Conservation (phyloP, 768 basidiomycete species). For the Dendrothele bispora region DNA sequence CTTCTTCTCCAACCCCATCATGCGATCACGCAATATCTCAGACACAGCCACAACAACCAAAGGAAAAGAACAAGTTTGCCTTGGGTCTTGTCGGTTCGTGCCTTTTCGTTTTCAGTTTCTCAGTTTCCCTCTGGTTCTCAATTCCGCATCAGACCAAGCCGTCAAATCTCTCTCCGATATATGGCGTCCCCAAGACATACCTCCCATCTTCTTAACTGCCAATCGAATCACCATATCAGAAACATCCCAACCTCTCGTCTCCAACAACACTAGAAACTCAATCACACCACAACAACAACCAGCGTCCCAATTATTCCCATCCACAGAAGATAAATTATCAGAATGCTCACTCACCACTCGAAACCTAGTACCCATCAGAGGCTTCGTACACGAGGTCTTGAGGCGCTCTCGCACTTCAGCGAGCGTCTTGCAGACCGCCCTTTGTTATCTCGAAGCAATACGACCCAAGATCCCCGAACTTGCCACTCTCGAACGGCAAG, state of each 20-base stretch:
- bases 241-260: constrained; percentile 50
- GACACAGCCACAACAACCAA: constrained; percentile 2
- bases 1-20: constrained; percentile 33
- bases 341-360: constrained; percentile 14
- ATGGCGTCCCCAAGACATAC: constrained; percentile 79
- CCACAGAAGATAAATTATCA: background rate
- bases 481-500: constrained; percentile 46
- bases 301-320: background rate
- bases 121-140: constrained; percentile 7
- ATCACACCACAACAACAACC: background rate
- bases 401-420: constrained; percentile 84
- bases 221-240: constrained; percentile 28
- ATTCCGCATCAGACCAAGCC: constrained; percentile 64
- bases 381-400: constrained; percentile 87
- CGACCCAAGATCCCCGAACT: constrained; percentile 69
- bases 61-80: constrained; percentile 62
- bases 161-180: constrained; percentile 76
- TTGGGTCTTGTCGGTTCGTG: constrained; percentile 71
- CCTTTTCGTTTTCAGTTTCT: constrained; percentile 5
- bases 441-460: constrained; percentile 87
- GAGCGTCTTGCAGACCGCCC: constrained; percentile 80
- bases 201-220: constrained; percentile 48
- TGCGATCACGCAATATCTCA: constrained; percentile 31
- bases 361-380: constrained; percentile 59
- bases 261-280: constrained; percentile 43